A percentile compares a stretch with the other conserved stretches of the same genome.
phyloP scores from a whole-genome alignment of 1,284 basidiomycete genomes.

The Fistulina hepatica region DNA sequence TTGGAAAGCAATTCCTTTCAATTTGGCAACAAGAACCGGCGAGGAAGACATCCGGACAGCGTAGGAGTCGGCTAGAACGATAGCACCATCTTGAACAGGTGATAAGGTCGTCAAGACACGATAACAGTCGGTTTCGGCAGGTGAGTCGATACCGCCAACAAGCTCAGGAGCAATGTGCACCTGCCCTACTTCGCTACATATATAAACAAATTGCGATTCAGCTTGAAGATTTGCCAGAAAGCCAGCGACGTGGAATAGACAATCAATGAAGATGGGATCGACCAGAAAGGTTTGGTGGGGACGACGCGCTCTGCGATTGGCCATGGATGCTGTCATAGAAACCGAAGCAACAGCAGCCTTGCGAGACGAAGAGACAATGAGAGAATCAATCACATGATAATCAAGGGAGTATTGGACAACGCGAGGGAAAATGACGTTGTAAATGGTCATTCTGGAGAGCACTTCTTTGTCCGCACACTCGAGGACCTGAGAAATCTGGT shows the following conservation, averaged over 20 bases:
- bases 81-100: background rate
- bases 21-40: too few relatives aligned
- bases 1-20: conserved; percentile 46
- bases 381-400: conserved; percentile 45
- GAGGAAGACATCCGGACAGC: too few relatives aligned
- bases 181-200: conserved; percentile 45
- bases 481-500: conserved; percentile 25
- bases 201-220: conserved; percentile 40
- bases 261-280: conserved; percentile 52
- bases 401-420: conserved; percentile 51
- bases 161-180: conserved; percentile 34
- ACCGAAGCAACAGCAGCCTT: conserved; percentile 44
- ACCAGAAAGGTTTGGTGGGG: too few relatives aligned
- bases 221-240: conserved; percentile 54
- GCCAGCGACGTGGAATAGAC: conserved; percentile 55
- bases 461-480: conserved; percentile 8
- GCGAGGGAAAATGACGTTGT: conserved; percentile 56
- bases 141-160: background rate
- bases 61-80: too few relatives aligned
- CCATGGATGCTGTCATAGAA: background rate
- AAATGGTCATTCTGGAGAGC: conserved; percentile 45
- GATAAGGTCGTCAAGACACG: background rate
- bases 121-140: background rate
- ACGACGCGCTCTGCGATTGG: too few relatives aligned
- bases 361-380: conserved; percentile 39